Percentiles rank a stretch among this genome's conserved stretches.
Evolutionary conservation across 805 yeast species (phyloP).

Genomic region (Ogataea neopini): DNA sequence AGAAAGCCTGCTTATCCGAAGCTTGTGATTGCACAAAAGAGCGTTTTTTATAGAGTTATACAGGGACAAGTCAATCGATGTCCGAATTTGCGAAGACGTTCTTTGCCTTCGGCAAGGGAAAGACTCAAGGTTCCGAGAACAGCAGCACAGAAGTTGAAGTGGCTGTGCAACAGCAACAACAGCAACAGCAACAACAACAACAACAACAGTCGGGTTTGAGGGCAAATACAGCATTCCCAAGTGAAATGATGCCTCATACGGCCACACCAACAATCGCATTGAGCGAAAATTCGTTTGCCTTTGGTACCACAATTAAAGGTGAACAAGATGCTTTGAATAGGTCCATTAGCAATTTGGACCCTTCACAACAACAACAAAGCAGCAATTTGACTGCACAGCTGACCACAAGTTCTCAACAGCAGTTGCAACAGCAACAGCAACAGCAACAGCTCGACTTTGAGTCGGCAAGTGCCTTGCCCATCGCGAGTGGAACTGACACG

Average conservation of each 20-base stretch:
- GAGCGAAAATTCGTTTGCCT: conserved; percentile 59
- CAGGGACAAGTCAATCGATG: conserved; percentile 24
- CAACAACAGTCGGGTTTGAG: conserved; percentile 4
- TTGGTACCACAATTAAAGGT: conserved; percentile 62
- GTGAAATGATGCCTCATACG: conserved; percentile 44
- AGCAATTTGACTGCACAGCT: conserved; percentile 28
- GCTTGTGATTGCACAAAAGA: not conserved
- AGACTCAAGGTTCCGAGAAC: conserved; percentile 15
- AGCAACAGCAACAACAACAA: conserved; percentile 1
- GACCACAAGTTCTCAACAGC: conserved; percentile 21
- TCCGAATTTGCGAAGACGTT: conserved; percentile 42
- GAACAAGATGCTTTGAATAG: conserved; percentile 35
- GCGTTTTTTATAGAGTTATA: not conserved
- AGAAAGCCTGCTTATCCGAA: not conserved
- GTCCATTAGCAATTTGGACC: conserved; percentile 37
- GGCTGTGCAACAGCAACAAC: not conserved
- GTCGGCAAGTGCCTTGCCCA: conserved; percentile 19
- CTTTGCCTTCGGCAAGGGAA: conserved; percentile 36
- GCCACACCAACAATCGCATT: conserved; percentile 72
- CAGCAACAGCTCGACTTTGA: conserved; percentile 23
- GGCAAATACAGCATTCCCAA: conserved; percentile 29
- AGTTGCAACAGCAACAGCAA: conserved; percentile 6
- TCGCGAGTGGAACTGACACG: conserved; percentile 23
- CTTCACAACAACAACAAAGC: conserved; percentile 21
- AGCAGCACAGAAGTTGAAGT: conserved; percentile 1